Conservation (phyloP, 805 yeast genomes). For the Suhomyces faveliae region DNA sequence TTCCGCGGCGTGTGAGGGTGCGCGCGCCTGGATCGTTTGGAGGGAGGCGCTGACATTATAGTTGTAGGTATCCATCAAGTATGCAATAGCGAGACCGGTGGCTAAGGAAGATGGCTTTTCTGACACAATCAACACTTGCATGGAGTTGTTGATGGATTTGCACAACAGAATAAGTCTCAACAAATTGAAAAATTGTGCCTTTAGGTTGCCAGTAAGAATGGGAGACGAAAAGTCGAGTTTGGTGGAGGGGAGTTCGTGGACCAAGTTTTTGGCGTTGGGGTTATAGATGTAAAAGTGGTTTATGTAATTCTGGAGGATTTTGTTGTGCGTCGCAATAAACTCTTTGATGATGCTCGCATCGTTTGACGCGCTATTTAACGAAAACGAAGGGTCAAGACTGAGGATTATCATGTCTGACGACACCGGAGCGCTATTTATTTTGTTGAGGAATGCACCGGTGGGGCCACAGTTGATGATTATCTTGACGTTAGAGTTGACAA, state of each 20-base stretch:
- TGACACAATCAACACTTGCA: conserved; percentile 35
- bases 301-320: conserved; percentile 38
- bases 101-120: conserved; percentile 24
- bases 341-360: conserved; percentile 20
- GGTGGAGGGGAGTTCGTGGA: conserved; percentile 30
- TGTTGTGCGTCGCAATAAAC: conserved; percentile 29
- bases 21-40: conserved; percentile 19
- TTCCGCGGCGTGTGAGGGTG: conserved; percentile 17
- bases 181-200: conserved; percentile 36
- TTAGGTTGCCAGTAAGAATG: conserved; percentile 37
- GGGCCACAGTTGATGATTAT: conserved; percentile 40
- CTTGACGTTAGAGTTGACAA: conserved; percentile 25
- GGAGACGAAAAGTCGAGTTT: conserved; percentile 30
- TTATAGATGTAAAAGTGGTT: conserved; percentile 35
- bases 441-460: conserved; percentile 29
- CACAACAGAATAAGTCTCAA: conserved; percentile 35
- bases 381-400: conserved; percentile 36
- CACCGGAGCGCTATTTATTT: conserved; percentile 21
- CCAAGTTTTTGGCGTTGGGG: conserved; percentile 25
- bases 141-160: conserved; percentile 29
- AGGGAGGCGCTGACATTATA: conserved; percentile 33
- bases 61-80: conserved; percentile 41
- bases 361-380: conserved; percentile 13
- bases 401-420: conserved; percentile 39
- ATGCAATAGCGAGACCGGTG: conserved; percentile 34